Conservation (phyloP, 257 asterid genomes). For the Ballota nigra region DNA sequence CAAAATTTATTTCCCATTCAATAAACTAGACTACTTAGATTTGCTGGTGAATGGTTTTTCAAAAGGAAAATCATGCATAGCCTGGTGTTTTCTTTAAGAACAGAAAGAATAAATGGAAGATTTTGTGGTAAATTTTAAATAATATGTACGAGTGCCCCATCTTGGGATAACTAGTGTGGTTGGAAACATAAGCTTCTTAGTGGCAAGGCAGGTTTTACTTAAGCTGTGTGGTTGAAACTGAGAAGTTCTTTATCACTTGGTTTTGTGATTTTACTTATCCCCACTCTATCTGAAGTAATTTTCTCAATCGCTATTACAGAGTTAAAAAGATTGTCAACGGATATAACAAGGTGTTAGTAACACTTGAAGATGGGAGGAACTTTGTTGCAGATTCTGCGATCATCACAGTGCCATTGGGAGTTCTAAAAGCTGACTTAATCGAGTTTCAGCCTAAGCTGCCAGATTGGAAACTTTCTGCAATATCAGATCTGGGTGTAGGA, state of each 20-base stretch:
- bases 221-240: neutral
- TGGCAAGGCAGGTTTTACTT: neutral
- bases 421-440: constrained; percentile 74
- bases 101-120: neutral
- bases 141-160: neutral
- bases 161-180: neutral
- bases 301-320: constrained; percentile 38
- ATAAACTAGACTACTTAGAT: neutral
- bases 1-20: no score
- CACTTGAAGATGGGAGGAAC: constrained; percentile 70
- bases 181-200: neutral
- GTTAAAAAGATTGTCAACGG: constrained; percentile 65
- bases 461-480: constrained; percentile 88
- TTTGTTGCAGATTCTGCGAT: constrained; percentile 89
- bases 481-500: constrained; percentile 91
- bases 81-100: neutral
- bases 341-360: constrained; percentile 64
- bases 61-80: constrained; percentile 5
- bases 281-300: constrained; percentile 12
- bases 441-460: constrained; percentile 88
- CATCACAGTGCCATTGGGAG: constrained; percentile 88
- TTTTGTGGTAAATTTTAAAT: neutral
- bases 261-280: neutral
- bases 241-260: neutral
- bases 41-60: constrained; percentile 1